Evolutionary conservation across 306 rosid genomes (phyloP), one percentile per base, ranked within the genome.

Genomic region (Vigna nakashimae): DNA sequence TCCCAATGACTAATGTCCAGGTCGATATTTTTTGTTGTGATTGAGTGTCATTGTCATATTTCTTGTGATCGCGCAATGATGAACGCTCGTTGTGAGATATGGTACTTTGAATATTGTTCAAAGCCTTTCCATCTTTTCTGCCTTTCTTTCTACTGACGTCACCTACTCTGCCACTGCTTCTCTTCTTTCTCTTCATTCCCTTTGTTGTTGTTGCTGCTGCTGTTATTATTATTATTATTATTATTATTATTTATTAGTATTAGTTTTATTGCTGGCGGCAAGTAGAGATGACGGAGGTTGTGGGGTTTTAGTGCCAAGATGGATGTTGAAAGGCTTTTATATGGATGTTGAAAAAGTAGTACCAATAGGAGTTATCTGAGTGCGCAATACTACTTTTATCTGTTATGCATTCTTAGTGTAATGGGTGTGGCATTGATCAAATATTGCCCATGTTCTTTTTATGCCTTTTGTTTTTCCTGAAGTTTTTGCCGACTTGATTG

Each of bases 11-110:
- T 4, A 30, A 30, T 30, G 34, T 3, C 34, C 34, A 30, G 34
- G 34, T 30, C 34, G 34, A 30, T 30, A 30, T 3, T 34, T 36
- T 6, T 36, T 36, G 42, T 36, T 8, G 0, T 9, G 56, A 14
- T 34, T 48, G 10, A 24, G 20, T 60, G 43, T 60, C 16, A 2
- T n/a, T 51, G 20, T 60, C 7, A 4, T 17, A 34, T 74, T 52
- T 62, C 75, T 64, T 70, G 5, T 26, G 8, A 65, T 30, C 71
- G 82, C 82, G 78, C 77, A 58, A 78, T 84, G 88, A 84, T 1
- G 88, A 56, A 65, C 10, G 40, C 45, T 80, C 1, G 9, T 52
- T 80, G 53, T 26, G 17, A 36, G 76, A 53, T 58, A 48, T 48
- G 64, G 57, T 49, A 45, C 82, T 38, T 63, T 51, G 69, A 58